These are phyloP conservation scores for Pilaira anomala DNA, from an alignment of 192 early-diverging fungal species.

Conservation along the genomic window DNA sequence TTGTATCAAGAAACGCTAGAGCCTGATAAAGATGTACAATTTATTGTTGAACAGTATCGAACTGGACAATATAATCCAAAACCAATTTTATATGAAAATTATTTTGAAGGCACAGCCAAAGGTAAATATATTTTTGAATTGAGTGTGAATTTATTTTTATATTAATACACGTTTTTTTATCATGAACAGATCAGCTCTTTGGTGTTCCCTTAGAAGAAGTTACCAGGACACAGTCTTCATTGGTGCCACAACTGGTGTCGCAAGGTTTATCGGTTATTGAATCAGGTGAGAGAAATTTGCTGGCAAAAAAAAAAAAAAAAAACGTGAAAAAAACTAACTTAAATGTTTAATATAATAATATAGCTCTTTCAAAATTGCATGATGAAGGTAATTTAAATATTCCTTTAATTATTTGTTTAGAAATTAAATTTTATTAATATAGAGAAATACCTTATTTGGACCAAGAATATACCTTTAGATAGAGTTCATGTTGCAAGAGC, in stretches of 20 bases:
- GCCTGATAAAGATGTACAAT: constrained; percentile 71
- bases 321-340: background rate
- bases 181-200: constrained; percentile 62
- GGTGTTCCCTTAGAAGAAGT: constrained; percentile 71
- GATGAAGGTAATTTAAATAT: constrained; percentile 23
- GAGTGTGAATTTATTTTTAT: background rate
- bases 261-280: constrained; percentile 61
- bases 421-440: background rate
- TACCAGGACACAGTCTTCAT: constrained; percentile 51
- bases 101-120: constrained; percentile 58
- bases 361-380: constrained; percentile 9
- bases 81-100: constrained; percentile 64
- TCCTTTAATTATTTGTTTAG: background rate
- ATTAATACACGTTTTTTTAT: constrained; percentile 5
- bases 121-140: constrained; percentile 33
- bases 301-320: background rate
- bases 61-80: constrained; percentile 66
- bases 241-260: constrained; percentile 59
- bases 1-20: constrained; percentile 65
- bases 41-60: constrained; percentile 71
- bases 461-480: constrained; percentile 49
- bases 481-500: constrained; percentile 62
- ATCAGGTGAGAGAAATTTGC: constrained; percentile 39
- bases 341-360: background rate
- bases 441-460: constrained; percentile 63